Conservation (phyloP, 2,329 filamentous ascomycete species). For the Alternaria arborescens region DNA sequence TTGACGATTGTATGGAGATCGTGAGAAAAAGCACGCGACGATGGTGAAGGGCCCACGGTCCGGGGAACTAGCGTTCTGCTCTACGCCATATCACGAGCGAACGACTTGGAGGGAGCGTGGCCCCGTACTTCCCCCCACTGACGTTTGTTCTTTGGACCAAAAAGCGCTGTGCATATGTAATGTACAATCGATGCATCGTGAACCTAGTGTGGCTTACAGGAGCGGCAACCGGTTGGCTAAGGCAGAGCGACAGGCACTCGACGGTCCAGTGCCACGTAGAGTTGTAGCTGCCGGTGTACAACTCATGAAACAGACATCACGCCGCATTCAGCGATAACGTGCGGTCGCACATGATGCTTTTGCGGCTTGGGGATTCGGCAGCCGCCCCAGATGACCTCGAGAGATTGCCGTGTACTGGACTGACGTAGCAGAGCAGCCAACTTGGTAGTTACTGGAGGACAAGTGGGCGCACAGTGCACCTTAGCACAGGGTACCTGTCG, state of each 20-base stretch:
- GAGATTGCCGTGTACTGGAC: slow-evolving; percentile 37
- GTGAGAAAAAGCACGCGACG: slow-evolving; percentile 30
- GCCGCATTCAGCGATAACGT: slow-evolving; percentile 37
- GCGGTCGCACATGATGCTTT: slow-evolving; percentile 49
- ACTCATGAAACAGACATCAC: slow-evolving; percentile 52
- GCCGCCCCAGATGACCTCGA: slow-evolving; percentile 47
- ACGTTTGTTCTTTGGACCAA: slow-evolving; percentile 7
- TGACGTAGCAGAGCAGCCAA: slow-evolving; percentile 38
- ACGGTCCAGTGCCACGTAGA: slow-evolving; percentile 34
- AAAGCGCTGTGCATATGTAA: slow-evolving; percentile 3
- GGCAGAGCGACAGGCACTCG: slow-evolving; percentile 21
- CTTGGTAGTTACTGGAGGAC: slow-evolving; percentile 22
- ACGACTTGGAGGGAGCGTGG: slow-evolving; percentile 3
- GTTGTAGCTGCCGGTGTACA: slow-evolving; percentile 46
- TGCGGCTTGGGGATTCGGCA: slow-evolving; percentile 47
- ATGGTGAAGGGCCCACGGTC: slow-evolving; percentile 38
- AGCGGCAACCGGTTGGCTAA: slow-evolving; percentile 10
- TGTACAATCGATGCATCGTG: slow-evolving; percentile 13
- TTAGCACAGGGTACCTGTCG: slow-evolving; percentile 29
- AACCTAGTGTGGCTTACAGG: slow-evolving; percentile 19
- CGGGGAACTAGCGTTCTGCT: slow-evolving; percentile 26
- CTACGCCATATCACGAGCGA: slow-evolving; percentile 26
- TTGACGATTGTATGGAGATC: slow-evolving; percentile 36
- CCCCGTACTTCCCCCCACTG: not conserved
- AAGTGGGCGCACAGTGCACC: slow-evolving; percentile 24